phyloP scores from a whole-genome alignment of 345 rosid species.

The Geranium rotundifolium region DNA sequence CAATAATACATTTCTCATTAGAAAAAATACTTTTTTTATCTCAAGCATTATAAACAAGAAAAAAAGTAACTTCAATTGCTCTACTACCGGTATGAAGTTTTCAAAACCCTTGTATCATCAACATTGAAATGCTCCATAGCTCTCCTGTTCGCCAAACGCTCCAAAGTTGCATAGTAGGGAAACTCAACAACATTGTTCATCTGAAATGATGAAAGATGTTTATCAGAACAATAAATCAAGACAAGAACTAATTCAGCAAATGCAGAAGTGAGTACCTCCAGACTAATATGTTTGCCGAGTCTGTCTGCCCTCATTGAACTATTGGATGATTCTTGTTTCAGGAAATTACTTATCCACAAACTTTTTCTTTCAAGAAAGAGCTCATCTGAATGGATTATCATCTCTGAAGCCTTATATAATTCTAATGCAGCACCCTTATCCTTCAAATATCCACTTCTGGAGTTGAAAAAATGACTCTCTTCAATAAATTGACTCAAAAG shows the following conservation, averaged over 20 bases:
- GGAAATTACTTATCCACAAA: constrained; percentile 44
- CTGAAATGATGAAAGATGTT: constrained; percentile 28
- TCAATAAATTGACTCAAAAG: constrained; percentile 32
- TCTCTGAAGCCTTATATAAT: constrained; percentile 54
- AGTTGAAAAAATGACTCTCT: constrained; percentile 38
- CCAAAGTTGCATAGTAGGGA: constrained; percentile 43
- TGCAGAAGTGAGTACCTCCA: neutral
- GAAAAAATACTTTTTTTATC: neutral
- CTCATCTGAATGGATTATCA: constrained; percentile 38
- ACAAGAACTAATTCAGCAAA: too few species aligned
- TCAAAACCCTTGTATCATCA: constrained; percentile 31
- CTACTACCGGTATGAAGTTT: constrained; percentile 51
- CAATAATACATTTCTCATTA: too few species aligned
- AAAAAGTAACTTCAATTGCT: neutral
- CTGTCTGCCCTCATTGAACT: constrained; percentile 22
- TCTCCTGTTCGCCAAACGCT: constrained; percentile 48
- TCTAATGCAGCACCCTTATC: constrained; percentile 46
- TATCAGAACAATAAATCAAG: neutral
- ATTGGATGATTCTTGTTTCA: constrained; percentile 32
- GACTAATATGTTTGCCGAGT: constrained; percentile 14
- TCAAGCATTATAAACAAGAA: neutral
- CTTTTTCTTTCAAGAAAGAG: constrained; percentile 32
- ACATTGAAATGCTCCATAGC: constrained; percentile 30
- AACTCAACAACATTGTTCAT: constrained; percentile 49
- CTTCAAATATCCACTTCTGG: constrained; percentile 47